phyloP scores from a whole-genome alignment of 371 early-diverging fungal genomes.

The Zopfochytrium polystomum region DNA sequence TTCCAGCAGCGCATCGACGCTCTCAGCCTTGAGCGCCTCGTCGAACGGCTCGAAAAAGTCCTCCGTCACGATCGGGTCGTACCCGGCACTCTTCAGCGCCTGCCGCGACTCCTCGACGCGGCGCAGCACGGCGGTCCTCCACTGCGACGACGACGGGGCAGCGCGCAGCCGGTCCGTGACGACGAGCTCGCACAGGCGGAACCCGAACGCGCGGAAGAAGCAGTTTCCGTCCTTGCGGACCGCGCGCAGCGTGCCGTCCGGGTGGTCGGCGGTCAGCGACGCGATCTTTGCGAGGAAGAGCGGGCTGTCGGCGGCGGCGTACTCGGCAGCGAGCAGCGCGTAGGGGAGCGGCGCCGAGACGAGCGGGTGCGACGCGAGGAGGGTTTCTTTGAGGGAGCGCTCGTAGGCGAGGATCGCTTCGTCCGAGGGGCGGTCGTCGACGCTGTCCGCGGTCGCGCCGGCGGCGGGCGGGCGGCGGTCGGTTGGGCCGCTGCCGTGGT shows the following conservation, averaged over 20 bases:
- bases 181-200: slow-evolving; percentile 41
- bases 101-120: slow-evolving; percentile 19
- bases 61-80: slow-evolving; percentile 40
- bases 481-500: too few species aligned
- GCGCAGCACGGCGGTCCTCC: slow-evolving; percentile 24
- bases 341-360: slow-evolving; percentile 18
- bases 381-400: slow-evolving; percentile 15
- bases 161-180: slow-evolving; percentile 13
- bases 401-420: slow-evolving; percentile 44
- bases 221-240: slow-evolving; percentile 51
- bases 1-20: slow-evolving; percentile 16
- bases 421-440: slow-evolving; percentile 37
- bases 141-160: too few species aligned
- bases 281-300: slow-evolving; percentile 3
- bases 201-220: slow-evolving; percentile 50
- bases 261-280: too few species aligned
- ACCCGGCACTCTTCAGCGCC: slow-evolving; percentile 26
- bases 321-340: slow-evolving; percentile 20
- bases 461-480: too few species aligned
- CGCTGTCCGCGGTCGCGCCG: not conserved
- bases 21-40: slow-evolving; percentile 19
- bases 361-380: slow-evolving; percentile 26
- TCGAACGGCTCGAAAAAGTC: slow-evolving; percentile 44
- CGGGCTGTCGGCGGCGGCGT: slow-evolving; percentile 1
- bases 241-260: slow-evolving; percentile 24